Evolutionary conservation across 768 basidiomycete genomes (phyloP).

Genomic region (Suillus placidus): DNA sequence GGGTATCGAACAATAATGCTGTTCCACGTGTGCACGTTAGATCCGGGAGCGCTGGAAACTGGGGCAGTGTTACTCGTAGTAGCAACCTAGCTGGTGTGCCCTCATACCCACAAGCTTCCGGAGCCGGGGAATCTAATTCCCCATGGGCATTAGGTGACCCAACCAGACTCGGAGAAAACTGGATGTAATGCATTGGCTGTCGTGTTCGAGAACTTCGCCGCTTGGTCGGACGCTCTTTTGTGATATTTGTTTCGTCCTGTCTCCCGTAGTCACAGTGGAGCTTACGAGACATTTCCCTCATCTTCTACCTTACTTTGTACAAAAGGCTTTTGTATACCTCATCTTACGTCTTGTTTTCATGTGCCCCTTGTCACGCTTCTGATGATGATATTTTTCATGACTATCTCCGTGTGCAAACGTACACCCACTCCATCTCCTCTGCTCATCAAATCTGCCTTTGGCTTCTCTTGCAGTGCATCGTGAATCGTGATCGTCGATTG

Average conservation of each 20-base stretch:
- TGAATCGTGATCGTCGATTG: not conserved
- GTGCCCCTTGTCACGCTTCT: slow-evolving; percentile 40
- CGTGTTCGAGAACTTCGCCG: slow-evolving; percentile 37
- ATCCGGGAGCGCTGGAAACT: slow-evolving; percentile 81
- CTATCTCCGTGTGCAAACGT: slow-evolving; percentile 20
- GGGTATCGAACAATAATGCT: slow-evolving; percentile 35
- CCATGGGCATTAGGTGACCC: slow-evolving; percentile 64
- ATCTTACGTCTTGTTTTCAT: slow-evolving; percentile 39
- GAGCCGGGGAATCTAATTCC: slow-evolving; percentile 53
- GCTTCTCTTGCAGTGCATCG: not conserved
- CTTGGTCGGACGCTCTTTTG: slow-evolving; percentile 46
- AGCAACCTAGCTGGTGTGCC: slow-evolving; percentile 50
- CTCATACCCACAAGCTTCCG: slow-evolving; percentile 59
- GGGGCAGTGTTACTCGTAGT: slow-evolving; percentile 64
- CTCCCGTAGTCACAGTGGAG: slow-evolving; percentile 16
- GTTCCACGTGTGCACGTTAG: slow-evolving; percentile 59
- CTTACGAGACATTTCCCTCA: slow-evolving; percentile 14
- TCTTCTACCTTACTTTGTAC: slow-evolving; percentile 19
- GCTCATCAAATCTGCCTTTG: not conserved
- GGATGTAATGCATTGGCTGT: slow-evolving; percentile 30
- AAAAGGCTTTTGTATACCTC: slow-evolving; percentile 29
- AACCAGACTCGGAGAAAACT: slow-evolving; percentile 57
- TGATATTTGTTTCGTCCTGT: slow-evolving; percentile 22
- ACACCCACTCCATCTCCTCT: slow-evolving; percentile 1
- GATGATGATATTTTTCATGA: slow-evolving; percentile 47